Evolutionary conservation across 805 yeast species (phyloP).

Genomic region (Lipomyces yamadae): DNA sequence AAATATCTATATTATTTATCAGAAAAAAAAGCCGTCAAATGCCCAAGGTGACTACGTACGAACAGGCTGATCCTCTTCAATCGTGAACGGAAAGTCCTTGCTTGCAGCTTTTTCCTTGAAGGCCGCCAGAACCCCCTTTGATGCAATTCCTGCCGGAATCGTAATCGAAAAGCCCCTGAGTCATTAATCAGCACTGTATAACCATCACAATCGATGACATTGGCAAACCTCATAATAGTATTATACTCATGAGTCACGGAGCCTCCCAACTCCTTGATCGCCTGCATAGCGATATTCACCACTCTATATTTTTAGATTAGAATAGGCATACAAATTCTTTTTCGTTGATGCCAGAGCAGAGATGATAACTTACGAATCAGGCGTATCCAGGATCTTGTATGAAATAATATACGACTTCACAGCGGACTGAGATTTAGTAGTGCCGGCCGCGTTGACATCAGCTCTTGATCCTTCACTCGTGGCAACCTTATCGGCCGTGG

Average conservation of each 20-base stretch:
- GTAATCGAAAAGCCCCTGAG: slow-evolving; percentile 32
- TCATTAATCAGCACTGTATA: background rate
- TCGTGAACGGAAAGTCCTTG: slow-evolving; percentile 23
- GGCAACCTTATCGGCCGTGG: slow-evolving; percentile 16
- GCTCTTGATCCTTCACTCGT: slow-evolving; percentile 12
- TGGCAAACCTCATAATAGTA: slow-evolving; percentile 28
- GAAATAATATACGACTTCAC: slow-evolving; percentile 31
- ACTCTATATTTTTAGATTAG: slow-evolving; percentile 10
- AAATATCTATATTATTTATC: background rate
- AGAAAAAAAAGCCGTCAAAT: background rate
- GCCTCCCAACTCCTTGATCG: slow-evolving; percentile 29
- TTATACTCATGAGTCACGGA: slow-evolving; percentile 30
- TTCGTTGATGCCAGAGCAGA: background rate
- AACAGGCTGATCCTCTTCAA: slow-evolving; percentile 35
- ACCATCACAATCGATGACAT: background rate
- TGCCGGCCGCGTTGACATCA: background rate
- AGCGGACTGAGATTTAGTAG: background rate
- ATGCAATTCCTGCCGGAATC: slow-evolving; percentile 21
- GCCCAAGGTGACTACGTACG: slow-evolving; percentile 8
- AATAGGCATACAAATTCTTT: background rate
- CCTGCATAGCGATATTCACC: slow-evolving; percentile 23
- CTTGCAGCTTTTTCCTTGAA: slow-evolving; percentile 9
- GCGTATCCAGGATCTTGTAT: slow-evolving; percentile 33
- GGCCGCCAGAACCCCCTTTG: slow-evolving; percentile 19
- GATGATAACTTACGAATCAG: slow-evolving; percentile 22